Evolutionary conservation across 192 early-diverging fungal species (phyloP).

Genomic region (Borealophlyctis nickersoniae): DNA sequence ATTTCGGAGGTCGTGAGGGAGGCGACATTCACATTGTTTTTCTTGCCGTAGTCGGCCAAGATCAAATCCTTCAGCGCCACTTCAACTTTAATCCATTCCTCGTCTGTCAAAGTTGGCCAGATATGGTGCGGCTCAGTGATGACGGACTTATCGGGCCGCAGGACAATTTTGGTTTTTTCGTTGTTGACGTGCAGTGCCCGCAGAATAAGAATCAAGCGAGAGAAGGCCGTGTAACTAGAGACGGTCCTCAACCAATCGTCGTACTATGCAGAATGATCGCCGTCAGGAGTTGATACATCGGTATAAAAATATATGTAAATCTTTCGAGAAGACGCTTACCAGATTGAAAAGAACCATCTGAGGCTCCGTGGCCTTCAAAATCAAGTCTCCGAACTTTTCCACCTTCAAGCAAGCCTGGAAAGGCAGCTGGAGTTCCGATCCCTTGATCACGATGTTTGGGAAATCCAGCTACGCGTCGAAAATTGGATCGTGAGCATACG

Average conservation of each 20-base stretch:
- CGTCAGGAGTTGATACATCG: slow-evolving; percentile 7
- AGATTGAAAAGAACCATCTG: slow-evolving; percentile 80
- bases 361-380: slow-evolving; percentile 96
- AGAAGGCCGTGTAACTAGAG: slow-evolving; percentile 97
- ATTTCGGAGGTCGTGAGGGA: slow-evolving; percentile 96
- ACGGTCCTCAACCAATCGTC: slow-evolving; percentile 97
- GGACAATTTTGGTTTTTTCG: slow-evolving; percentile 94
- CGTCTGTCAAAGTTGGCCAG: slow-evolving; percentile 95
- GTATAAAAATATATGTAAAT: slow-evolving; percentile 3
- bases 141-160: slow-evolving; percentile 90
- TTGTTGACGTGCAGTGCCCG: slow-evolving; percentile 97
- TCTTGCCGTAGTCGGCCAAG: slow-evolving; percentile 97
- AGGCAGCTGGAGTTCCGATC: slow-evolving; percentile 93
- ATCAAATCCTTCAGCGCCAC: slow-evolving; percentile 94
- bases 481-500: not conserved
- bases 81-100: slow-evolving; percentile 98
- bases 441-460: slow-evolving; percentile 99
- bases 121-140: slow-evolving; percentile 95
- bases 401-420: slow-evolving; percentile 97
- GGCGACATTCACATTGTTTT: slow-evolving; percentile 97
- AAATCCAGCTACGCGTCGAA: slow-evolving; percentile 69
- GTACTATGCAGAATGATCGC: slow-evolving; percentile 51
- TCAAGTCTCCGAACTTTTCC: slow-evolving; percentile 98
- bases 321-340: too few species aligned
- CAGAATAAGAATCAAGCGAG: slow-evolving; percentile 91